Evolutionary conservation across 176 grass and related monocot genomes (phyloP).

Genomic region (Pontederia paniculata): DNA sequence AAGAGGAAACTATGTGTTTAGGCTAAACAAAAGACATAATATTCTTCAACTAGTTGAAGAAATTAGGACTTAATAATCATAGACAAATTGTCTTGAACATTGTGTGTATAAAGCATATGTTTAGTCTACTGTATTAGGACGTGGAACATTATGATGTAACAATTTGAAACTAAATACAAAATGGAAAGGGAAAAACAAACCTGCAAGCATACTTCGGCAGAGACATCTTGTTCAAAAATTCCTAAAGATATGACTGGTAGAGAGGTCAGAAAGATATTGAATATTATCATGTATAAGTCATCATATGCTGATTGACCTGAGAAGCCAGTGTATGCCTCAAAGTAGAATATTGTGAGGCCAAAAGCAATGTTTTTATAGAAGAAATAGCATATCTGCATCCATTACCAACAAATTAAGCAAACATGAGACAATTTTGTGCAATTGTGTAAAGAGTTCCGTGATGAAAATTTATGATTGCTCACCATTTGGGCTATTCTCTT

Average conservation of each 20-base stretch:
- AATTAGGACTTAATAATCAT: neutral
- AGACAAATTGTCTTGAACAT: neutral
- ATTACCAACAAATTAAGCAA: conserved; percentile 10
- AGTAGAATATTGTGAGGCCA: conserved; percentile 99
- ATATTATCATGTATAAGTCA: conserved; percentile 99
- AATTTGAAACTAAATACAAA: too few species aligned
- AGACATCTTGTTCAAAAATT: conserved; percentile 99
- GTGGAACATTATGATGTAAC: too few species aligned
- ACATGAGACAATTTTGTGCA: neutral
- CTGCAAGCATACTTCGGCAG: conserved; percentile 95
- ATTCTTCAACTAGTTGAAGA: neutral
- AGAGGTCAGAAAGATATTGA: conserved; percentile 94
- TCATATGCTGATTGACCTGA: conserved; percentile 98
- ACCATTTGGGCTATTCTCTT: conserved; percentile 99
- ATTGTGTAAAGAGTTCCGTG: neutral
- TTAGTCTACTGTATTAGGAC: too few species aligned
- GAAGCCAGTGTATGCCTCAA: conserved; percentile 89
- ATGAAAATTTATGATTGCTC: conserved; percentile 11
- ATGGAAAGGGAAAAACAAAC: conserved; percentile 18
- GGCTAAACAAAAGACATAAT: neutral
- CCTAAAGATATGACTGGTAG: conserved; percentile 97
- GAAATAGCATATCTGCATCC: conserved; percentile 90
- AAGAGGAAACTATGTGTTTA: conserved; percentile 4
- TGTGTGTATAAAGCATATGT: too few species aligned
- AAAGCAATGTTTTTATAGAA: conserved; percentile 99